Conservation (phyloP, 2,329 filamentous ascomycete species). For the Exophiala sp. region DNA sequence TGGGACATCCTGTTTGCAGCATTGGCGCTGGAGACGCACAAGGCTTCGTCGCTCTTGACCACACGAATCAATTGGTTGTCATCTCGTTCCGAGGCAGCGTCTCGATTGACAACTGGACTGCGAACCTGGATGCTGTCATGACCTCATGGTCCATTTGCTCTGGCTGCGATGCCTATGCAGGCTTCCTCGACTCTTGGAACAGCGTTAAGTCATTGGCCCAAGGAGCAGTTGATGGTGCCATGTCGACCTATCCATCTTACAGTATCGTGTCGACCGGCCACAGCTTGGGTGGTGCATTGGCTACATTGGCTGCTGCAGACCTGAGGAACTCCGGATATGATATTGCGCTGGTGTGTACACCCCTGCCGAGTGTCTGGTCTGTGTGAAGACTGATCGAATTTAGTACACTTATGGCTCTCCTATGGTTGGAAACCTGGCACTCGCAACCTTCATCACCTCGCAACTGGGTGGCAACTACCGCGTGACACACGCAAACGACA, state of each 20-base stretch:
- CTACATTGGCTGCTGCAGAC: conserved; percentile 45
- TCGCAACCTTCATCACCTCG: conserved; percentile 38
- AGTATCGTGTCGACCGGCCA: conserved; percentile 49
- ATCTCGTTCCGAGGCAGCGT: conserved; percentile 37
- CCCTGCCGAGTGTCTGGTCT: not conserved
- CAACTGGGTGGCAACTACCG: conserved; percentile 36
- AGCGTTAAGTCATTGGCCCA: conserved; percentile 37
- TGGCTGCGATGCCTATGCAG: conserved; percentile 42
- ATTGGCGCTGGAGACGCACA: conserved; percentile 38
- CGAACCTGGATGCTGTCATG: conserved; percentile 30
- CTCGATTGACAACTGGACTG: conserved; percentile 32
- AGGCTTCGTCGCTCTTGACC: conserved; percentile 47
- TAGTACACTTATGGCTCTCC: conserved; percentile 45
- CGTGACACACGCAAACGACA: conserved; percentile 38
- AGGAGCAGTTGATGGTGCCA: conserved; percentile 36
- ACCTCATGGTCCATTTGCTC: conserved; percentile 40
- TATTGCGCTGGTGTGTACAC: conserved; percentile 40
- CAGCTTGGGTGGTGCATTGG: conserved; percentile 51
- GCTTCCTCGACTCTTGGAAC: conserved; percentile 50
- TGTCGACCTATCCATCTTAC: conserved; percentile 38
- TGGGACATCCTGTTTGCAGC: conserved; percentile 19
- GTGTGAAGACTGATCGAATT: not conserved
- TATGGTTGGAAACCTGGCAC: conserved; percentile 39
- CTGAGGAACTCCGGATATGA: conserved; percentile 41
- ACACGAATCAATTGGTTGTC: conserved; percentile 38